Conservation (phyloP, 257 asterid species). For the Solanum bukasovii region DNA sequence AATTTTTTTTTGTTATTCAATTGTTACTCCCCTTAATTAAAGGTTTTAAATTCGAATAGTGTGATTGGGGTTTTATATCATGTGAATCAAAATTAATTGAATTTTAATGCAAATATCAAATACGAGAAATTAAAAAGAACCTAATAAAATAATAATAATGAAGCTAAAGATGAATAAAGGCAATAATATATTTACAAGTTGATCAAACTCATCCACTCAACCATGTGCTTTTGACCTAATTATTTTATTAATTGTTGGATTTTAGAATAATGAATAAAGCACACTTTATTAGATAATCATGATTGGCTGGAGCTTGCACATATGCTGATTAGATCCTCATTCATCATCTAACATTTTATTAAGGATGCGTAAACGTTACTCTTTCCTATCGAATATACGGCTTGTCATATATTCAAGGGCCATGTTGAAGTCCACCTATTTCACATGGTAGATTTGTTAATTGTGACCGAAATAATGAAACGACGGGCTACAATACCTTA, state of each 20-base stretch:
- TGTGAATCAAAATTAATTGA: fast-evolving
- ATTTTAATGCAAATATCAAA: no score
- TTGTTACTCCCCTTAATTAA: no score
- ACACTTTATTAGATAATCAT: background rate
- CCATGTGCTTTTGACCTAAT: background rate
- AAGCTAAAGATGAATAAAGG: background rate
- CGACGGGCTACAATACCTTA: fast-evolving
- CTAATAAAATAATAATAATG: no score
- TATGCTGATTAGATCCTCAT: background rate
- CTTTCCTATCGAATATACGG: background rate
- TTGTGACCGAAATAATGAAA: background rate
- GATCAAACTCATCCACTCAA: background rate
- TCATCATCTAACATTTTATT: background rate
- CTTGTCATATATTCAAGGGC: background rate
- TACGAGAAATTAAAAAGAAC: no score
- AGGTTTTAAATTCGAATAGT: no score
- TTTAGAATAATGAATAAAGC: background rate
- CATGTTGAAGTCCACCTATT: background rate
- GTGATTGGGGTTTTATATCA: fast-evolving
- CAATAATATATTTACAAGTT: background rate
- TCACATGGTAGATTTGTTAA: background rate
- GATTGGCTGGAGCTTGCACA: background rate
- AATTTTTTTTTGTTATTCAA: no score
- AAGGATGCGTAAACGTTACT: no score
- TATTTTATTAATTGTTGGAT: background rate